Conservation (phyloP, 257 asterid genomes). For the Plantago major region DNA sequence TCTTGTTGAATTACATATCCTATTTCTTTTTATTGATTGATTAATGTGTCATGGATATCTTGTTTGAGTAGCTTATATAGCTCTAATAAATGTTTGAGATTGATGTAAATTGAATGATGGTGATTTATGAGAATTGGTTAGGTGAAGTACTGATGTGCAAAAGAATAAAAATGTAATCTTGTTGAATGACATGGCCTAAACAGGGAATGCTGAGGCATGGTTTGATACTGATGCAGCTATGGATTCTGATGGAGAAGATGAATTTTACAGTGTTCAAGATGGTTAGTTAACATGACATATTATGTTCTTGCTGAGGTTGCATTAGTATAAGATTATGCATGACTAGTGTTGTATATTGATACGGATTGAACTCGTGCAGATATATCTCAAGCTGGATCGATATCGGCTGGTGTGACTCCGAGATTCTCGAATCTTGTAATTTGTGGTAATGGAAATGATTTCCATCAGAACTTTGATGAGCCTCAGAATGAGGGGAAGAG, state of each 20-base stretch:
- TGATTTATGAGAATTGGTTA: neutral
- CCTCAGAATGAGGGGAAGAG: conserved; percentile 38
- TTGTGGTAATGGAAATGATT: conserved; percentile 31
- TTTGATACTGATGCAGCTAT: conserved; percentile 61
- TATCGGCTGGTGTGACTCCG: conserved; percentile 72
- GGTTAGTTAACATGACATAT: conserved; percentile 39
- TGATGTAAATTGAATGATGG: neutral
- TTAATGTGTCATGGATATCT: neutral
- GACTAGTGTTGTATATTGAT: neutral
- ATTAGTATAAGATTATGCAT: neutral
- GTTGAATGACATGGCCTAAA: conserved; percentile 9
- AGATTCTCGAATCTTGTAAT: conserved; percentile 51
- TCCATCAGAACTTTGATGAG: conserved; percentile 36
- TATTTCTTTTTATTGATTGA: neutral
- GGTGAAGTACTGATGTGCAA: neutral
- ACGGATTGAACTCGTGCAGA: conserved; percentile 41
- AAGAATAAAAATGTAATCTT: neutral
- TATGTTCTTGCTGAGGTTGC: neutral
- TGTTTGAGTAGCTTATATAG: conserved; percentile 10
- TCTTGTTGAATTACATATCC: neutral
- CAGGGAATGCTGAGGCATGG: conserved; percentile 79
- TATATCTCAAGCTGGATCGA: conserved; percentile 75
- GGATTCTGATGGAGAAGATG: conserved; percentile 86
- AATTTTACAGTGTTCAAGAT: conserved; percentile 86
- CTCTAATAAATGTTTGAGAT: neutral